Conservation (phyloP, 2,329 filamentous ascomycete genomes). For the Drechslera avenae region DNA sequence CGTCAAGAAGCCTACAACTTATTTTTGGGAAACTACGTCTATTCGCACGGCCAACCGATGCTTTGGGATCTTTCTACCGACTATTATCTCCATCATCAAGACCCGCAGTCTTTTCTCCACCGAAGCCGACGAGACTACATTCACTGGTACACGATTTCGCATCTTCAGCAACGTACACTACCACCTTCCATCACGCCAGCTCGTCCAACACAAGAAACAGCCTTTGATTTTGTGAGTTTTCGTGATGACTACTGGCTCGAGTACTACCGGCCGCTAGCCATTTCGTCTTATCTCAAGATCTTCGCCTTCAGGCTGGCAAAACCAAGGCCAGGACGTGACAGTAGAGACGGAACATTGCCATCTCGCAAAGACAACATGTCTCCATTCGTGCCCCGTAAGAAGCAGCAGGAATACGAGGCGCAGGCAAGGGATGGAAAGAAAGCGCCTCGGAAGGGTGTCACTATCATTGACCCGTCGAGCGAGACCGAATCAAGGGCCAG, state of each 20-base stretch:
- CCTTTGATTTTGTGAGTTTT: conserved; percentile 54
- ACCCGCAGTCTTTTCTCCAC: conserved; percentile 75
- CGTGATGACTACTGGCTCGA: conserved; percentile 98
- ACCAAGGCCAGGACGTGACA: conserved; percentile 79
- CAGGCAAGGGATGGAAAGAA: conserved; percentile 67
- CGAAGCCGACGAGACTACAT: conserved; percentile 75
- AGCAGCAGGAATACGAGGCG: conserved; percentile 50
- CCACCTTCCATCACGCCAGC: conserved; percentile 57
- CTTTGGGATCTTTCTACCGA: conserved; percentile 95
- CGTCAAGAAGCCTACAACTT: conserved; percentile 97
- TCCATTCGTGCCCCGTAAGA: conserved; percentile 77
- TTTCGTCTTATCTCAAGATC: conserved; percentile 90
- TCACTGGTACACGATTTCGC: conserved; percentile 79
- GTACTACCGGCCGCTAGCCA: conserved; percentile 86
- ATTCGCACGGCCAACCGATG: conserved; percentile 85
- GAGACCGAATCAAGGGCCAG: conserved; percentile 38
- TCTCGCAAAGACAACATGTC: conserved; percentile 81
- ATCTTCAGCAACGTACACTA: conserved; percentile 68
- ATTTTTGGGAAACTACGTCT: conserved; percentile 95
- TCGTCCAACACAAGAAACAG: conserved; percentile 27
- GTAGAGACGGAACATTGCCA: conserved; percentile 73
- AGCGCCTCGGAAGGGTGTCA: conserved; percentile 68
- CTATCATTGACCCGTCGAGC: conserved; percentile 66
- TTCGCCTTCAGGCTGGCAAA: conserved; percentile 88
- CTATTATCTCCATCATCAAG: conserved; percentile 91